phyloP scores from a whole-genome alignment of 2,329 filamentous ascomycete species.

The Sporothrix globosa region DNA sequence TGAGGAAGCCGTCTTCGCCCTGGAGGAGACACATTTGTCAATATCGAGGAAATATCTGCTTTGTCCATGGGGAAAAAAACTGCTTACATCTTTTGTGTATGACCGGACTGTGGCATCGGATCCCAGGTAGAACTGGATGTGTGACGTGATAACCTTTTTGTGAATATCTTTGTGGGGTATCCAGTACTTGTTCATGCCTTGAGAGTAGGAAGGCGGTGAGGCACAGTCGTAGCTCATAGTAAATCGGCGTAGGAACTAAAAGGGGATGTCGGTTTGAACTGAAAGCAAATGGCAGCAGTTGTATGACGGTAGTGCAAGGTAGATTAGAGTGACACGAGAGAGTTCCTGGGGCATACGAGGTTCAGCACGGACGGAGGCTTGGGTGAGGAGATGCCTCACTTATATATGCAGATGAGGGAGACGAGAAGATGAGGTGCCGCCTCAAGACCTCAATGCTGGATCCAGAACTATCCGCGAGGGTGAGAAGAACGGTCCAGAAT shows the following conservation, averaged over 20 bases:
- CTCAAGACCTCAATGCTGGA: neutral
- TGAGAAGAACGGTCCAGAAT: neutral
- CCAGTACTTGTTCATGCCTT: constrained; percentile 61
- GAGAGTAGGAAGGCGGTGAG: constrained; percentile 39
- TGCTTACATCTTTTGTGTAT: constrained; percentile 58
- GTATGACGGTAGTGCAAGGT: neutral
- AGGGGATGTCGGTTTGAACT: too few relatives aligned
- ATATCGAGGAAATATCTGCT: neutral
- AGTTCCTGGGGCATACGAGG: neutral
- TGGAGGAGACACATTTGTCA: constrained; percentile 38
- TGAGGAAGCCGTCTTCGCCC: constrained; percentile 65
- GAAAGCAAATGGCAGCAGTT: neutral
- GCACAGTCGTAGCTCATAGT: constrained; percentile 21
- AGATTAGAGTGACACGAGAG: neutral
- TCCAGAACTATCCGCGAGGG: neutral
- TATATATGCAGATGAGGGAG: constrained; percentile 2
- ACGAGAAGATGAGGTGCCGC: neutral
- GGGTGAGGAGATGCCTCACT: neutral
- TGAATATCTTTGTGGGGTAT: constrained; percentile 63
- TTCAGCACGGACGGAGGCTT: neutral
- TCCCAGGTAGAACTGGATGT: constrained; percentile 62
- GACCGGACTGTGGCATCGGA: constrained; percentile 61
- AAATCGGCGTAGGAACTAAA: neutral
- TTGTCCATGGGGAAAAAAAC: too few relatives aligned
- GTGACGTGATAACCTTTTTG: constrained; percentile 62